phyloP scores from a whole-genome alignment of 1,139 yeast genomes.

The Pichia sp. region DNA sequence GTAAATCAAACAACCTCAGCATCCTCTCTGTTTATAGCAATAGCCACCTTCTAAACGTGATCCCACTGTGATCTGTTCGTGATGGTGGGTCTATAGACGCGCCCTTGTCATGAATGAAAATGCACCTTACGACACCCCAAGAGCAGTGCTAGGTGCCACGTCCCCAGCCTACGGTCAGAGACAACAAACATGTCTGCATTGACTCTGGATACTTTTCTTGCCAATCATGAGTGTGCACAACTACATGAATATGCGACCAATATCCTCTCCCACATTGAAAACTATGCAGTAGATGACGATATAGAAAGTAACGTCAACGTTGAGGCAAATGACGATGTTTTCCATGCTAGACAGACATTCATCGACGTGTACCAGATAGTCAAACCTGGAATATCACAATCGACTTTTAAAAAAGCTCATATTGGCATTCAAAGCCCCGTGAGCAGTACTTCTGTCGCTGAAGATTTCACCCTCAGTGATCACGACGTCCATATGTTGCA shows the following conservation, averaged over 20 bases:
- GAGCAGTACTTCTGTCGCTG: not conserved
- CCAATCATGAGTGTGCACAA: not conserved
- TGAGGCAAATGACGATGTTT: not conserved
- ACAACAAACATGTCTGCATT: slow-evolving; percentile 9
- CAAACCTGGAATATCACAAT: slow-evolving; percentile 1
- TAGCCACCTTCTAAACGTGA: too few relatives aligned
- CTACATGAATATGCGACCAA: slow-evolving; percentile 4
- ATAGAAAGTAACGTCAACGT: too few relatives aligned
- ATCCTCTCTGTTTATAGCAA: too few relatives aligned
- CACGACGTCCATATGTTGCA: not conserved
- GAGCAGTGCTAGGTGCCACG: too few relatives aligned
- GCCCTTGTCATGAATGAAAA: too few relatives aligned
- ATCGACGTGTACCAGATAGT: slow-evolving; percentile 4
- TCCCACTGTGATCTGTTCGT: too few relatives aligned
- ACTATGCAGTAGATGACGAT: not conserved
- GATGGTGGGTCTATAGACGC: too few relatives aligned
- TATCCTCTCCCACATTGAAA: slow-evolving; percentile 5
- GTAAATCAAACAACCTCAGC: too few relatives aligned
- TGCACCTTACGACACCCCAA: too few relatives aligned
- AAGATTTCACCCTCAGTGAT: not conserved
- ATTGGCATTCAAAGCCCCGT: too few relatives aligned
- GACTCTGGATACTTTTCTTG: slow-evolving; percentile 2
- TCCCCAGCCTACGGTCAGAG: too few relatives aligned
- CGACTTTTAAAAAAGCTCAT: too few relatives aligned
- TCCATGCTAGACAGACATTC: slow-evolving; percentile 1